These are phyloP conservation scores for Salisapilia sapeloensis DNA, from an alignment of 352 stramenopile genomes.

Conservation along the genomic window DNA sequence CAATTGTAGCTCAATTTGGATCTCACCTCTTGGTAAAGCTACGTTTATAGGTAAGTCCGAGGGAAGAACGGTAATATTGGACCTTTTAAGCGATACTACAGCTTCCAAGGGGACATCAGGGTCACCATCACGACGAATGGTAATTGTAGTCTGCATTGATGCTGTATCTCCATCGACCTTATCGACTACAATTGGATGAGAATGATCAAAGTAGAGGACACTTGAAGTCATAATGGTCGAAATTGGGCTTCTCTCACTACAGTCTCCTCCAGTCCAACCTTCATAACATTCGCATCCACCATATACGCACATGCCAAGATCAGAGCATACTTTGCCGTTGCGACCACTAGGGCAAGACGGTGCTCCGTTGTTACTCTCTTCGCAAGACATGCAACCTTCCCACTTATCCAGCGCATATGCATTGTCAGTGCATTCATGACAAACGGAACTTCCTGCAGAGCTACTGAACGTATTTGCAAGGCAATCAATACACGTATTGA, in stretches of 20 bases:
- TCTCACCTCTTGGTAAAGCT: no score
- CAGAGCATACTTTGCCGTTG: slow-evolving; percentile 40
- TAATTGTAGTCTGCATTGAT: slow-evolving; percentile 6
- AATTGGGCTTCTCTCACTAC: slow-evolving; percentile 6
- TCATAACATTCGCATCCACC: slow-evolving; percentile 26
- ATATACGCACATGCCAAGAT: slow-evolving; percentile 27
- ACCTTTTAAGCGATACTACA: slow-evolving; percentile 34
- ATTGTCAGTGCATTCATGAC: slow-evolving; percentile 12
- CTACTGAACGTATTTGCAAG: no score
- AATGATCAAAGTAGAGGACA: slow-evolving; percentile 40
- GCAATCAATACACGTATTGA: no score
- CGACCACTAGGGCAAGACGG: slow-evolving; percentile 18
- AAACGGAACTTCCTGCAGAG: no score
- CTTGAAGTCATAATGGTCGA: background rate
- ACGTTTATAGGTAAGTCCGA: no score
- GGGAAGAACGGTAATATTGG: no score
- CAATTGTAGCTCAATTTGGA: no score
- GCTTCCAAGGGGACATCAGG: slow-evolving; percentile 5
- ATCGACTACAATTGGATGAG: no score
- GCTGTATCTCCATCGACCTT: no score
- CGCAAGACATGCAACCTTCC: slow-evolving; percentile 34
- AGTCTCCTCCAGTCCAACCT: slow-evolving; percentile 25
- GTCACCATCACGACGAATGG: slow-evolving; percentile 5
- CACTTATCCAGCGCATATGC: slow-evolving; percentile 32
- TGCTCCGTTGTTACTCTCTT: background rate